Conservation (phyloP, 1,284 basidiomycete species). For the Malassezia vespertilionis region DNA sequence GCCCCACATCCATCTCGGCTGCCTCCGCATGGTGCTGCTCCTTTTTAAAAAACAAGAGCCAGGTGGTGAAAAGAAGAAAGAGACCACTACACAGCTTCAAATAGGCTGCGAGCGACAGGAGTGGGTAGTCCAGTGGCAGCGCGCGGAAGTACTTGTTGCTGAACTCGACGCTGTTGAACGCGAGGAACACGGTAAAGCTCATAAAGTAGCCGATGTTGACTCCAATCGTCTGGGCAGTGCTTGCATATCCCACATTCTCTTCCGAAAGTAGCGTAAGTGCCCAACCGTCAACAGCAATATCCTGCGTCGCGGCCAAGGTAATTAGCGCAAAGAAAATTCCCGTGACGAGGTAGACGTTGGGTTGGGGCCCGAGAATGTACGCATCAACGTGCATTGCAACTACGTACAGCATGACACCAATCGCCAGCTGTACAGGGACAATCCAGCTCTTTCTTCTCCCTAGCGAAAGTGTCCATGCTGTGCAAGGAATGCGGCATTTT, state of each 20-base stretch:
- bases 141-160: conserved; percentile 63
- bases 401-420: conserved; percentile 76
- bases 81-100: conserved; percentile 73
- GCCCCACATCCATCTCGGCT: conserved; percentile 77
- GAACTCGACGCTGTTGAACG: conserved; percentile 88
- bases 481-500: conserved; percentile 46
- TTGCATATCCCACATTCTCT: conserved; percentile 89
- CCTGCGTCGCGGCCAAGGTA: conserved; percentile 94
- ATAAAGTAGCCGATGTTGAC: conserved; percentile 92
- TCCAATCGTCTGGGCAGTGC: conserved; percentile 94
- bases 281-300: conserved; percentile 98
- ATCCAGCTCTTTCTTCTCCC: conserved; percentile 97
- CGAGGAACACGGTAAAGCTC: conserved; percentile 93
- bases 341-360: conserved; percentile 72
- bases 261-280: conserved; percentile 89
- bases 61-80: conserved; percentile 72
- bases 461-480: conserved; percentile 47
- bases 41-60: conserved; percentile 77
- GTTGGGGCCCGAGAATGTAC: conserved; percentile 61
- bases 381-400: conserved; percentile 70
- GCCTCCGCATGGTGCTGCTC: conserved; percentile 54
- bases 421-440: conserved; percentile 85
- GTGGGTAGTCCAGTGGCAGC: conserved; percentile 60
- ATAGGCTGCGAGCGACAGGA: conserved; percentile 69
- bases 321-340: conserved; percentile 74